These are phyloP conservation scores for Corylus avellana DNA, from an alignment of 306 rosid genomes.

Conservation along the genomic window DNA sequence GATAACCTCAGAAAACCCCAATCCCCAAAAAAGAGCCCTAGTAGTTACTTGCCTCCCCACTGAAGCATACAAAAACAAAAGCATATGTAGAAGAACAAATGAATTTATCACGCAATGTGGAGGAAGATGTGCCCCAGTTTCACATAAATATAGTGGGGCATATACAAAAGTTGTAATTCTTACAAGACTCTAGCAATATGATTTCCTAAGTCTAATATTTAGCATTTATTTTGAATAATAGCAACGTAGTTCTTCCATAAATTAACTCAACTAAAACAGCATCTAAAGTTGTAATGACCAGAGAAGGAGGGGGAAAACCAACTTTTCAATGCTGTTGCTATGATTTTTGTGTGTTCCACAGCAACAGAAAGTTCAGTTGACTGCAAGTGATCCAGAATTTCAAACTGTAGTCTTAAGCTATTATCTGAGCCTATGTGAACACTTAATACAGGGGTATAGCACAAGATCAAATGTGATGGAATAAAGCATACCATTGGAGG, in stretches of 20 bases:
- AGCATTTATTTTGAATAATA: background rate
- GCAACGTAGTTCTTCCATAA: background rate
- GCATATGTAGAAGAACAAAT: background rate
- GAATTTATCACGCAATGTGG: background rate
- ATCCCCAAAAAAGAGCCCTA: background rate
- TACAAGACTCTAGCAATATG: too few relatives aligned
- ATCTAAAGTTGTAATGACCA: background rate
- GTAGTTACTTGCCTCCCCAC: background rate
- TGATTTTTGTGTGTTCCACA: background rate
- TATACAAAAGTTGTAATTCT: too few relatives aligned
- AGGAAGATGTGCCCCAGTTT: background rate
- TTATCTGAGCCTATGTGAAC: background rate
- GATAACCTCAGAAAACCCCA: background rate
- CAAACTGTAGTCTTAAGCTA: constrained; percentile 1
- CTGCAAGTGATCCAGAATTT: background rate
- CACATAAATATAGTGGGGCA: background rate
- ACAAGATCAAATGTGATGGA: background rate
- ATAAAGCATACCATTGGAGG: constrained; percentile 76
- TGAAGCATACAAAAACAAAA: background rate
- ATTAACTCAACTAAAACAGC: background rate
- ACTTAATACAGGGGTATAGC: background rate
- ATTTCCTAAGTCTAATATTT: background rate
- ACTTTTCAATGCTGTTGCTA: background rate
- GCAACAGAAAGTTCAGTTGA: background rate
- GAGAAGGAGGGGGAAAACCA: background rate